Base-by-base conservation (phyloP, 192 early-diverging fungal genomes). In the Coemansia sp. region DNA sequence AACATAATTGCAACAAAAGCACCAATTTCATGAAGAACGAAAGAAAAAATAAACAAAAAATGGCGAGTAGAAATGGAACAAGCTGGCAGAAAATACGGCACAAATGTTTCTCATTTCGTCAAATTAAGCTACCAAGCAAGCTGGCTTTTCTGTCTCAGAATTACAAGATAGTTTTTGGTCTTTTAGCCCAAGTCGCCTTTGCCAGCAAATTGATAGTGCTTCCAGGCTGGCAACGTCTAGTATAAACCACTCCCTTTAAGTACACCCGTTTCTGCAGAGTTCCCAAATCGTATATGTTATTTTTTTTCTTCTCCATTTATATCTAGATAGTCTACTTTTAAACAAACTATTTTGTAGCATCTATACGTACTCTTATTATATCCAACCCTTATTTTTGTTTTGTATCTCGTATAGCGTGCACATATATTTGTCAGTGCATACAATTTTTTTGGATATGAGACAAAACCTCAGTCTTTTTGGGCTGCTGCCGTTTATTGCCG, bases 391-490 rank as follows among this genome's bases (percentile, higher is more conserved):
- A 25, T 56, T 56, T 17, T 48, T 31, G 11, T 34, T 38, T 25
- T 17, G n/a, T 40, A 59, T 40, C 7, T 25, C 16, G 38, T 40
- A 45, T 45, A 45, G 42, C 42, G 42, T 45, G 42, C 42, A 45
- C 17, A 12, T 38, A 38, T 38, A 45, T 3, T 16, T 8, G 42
- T 16, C 17, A 45, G 42, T 16, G 42, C 7, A 12, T 45, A 16
- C 10, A 45, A 45, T 16, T 3, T 30, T 5, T 17, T 22, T 8
- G 7, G 38, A n/a, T 10, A 78, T 79, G 76, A 66, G 60, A 57
- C 57, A 61, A 8, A 48, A 57, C 38, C 61, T 73, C 50, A 60
- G 40, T 40, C 49, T 72, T 56, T 52, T 72, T 42, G 52, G 67
- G 32, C 60, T 68, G 45, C 63, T 71, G 28, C 48, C 67, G 40